Evolutionary conservation across 306 rosid species (phyloP), one percentile per base, ranked within the genome.

Genomic region (Vicia villosa): DNA sequence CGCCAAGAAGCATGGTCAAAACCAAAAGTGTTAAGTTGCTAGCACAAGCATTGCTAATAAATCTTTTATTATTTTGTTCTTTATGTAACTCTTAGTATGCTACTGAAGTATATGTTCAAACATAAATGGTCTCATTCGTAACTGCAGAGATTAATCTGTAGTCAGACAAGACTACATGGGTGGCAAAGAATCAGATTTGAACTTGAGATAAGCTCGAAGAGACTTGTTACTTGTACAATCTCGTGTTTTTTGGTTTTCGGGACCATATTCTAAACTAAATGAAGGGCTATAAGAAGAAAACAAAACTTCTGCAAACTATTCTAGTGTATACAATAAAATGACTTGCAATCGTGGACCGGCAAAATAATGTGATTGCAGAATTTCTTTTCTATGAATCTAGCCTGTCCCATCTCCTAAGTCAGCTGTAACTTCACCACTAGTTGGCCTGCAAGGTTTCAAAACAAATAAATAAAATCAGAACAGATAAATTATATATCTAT

Each of bases 381-480:
- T 61, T 70, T 64, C 5, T 30, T 61, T 65, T 69, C 50, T 55
- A 12, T 52, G 17, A 69, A 41, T 40, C 79, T 79, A 79, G 73
- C 74, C 43, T 51, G 64, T 49, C 19, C 16, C 34, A 12, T 26
- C 71, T 58, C 51, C 62, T 13, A 34, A 46, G 70, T 55, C 76
- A 47, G 76, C 21, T 54, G 60, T 65, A 30, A 82, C 83, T 79
- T 75, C 86, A 61, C 86, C 86, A 70, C 86, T 82, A 16, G 86
- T 79, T 72, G 81, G 81, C 81, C 86, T 82, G 81, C 70, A 75
- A 75, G n/a, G n/a, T n/a, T n/a, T n/a, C n/a, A n/a, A n/a, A n/a
- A n/a, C n/a, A n/a, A n/a, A n/a, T n/a, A n/a, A n/a, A n/a, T n/a
- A n/a, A n/a, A n/a, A n/a, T n/a, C n/a, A n/a, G n/a, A n/a, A n/a